A percentile compares a stretch with the other conserved stretches of the same genome.
phyloP scores from a whole-genome alignment of 495 filamentous ascomycete genomes.

The Baudoinia panamericana region DNA sequence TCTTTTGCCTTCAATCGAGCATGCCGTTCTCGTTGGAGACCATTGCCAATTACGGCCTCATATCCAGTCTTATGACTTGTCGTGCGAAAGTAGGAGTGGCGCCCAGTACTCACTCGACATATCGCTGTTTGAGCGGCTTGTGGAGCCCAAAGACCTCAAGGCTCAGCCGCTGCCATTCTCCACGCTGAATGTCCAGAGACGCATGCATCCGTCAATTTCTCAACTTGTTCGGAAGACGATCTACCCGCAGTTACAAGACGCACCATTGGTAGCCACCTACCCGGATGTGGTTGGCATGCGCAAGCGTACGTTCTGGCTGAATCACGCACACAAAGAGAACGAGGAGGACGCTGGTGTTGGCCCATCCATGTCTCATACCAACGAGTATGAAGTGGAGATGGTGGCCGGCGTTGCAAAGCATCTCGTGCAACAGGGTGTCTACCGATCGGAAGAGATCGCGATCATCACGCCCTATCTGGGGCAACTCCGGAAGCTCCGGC shows the following conservation, averaged over 20 bases:
- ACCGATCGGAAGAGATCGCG: constrained; percentile 56
- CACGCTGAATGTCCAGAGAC: constrained; percentile 51
- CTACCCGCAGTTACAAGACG: constrained; percentile 54
- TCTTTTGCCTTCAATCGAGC: constrained; percentile 56
- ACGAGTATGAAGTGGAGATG: constrained; percentile 57
- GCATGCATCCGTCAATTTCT: constrained; percentile 66
- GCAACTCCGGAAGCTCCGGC: constrained; percentile 51
- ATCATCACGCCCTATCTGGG: constrained; percentile 68
- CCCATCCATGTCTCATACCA: constrained; percentile 51
- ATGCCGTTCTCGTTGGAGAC: constrained; percentile 65
- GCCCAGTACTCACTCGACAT: constrained; percentile 47
- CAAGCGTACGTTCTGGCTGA: constrained; percentile 58
- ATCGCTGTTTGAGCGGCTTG: constrained; percentile 58
- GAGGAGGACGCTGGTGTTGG: constrained; percentile 26
- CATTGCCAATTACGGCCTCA: constrained; percentile 61
- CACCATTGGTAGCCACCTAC: constrained; percentile 39
- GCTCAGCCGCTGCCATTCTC: constrained; percentile 38
- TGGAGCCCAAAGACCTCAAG: constrained; percentile 30
- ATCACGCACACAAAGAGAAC: constrained; percentile 49
- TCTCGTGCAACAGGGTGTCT: constrained; percentile 56
- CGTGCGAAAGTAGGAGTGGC: constrained; percentile 43
- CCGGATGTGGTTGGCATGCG: constrained; percentile 54
- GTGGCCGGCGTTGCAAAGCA: constrained; percentile 52
- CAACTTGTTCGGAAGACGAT: constrained; percentile 44
- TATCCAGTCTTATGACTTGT: constrained; percentile 51